Evolutionary conservation across 2,329 filamentous ascomycete species (phyloP), one percentile per base, ranked within the genome.

Genomic region (Verticillium nonalfalfae): DNA sequence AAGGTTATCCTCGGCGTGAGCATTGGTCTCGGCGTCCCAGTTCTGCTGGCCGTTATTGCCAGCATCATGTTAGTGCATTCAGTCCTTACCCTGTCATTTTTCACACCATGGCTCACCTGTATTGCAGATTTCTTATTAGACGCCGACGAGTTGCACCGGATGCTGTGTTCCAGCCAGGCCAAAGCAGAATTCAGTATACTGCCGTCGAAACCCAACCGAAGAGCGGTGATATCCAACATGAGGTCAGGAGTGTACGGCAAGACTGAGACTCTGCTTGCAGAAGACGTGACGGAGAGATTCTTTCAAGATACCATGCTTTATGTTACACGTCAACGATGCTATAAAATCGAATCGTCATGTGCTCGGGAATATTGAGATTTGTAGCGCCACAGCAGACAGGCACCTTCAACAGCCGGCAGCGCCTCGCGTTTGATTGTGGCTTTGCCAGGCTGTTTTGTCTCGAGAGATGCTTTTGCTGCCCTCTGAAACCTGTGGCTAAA

Each of bases 1-100:
- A 76, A 75, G 26, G 59, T 82, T 38, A 78, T 83, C 55, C 73
- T 84, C 33, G 81, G 82, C 3, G 67, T 83, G 1, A 76, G 74
- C 50, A 75, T 84, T 1, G 81, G 81, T 0, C 58, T 80, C 10
- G 79, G 78, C 1, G 68, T 79, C 0, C 75, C 78, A 0, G 65
- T 76, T 2, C 26, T 83, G 3, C 62, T 71, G 7, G 73, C 67
- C 4, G 61, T 71, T 3, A 60, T 74, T 40, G 71, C 63, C 58
- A 39, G 38, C 7, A 31, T 58, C 38, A 45, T 58, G 57, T 58
- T 14, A 34, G 57, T 58, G 39, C 35, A n/a, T 15, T 14, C 39
- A 15, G 4, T 26, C 6, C 18, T 3, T 18, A 13, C n/a, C 14
- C 3, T n/a, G 9, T 7, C 39, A 45, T n/a, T n/a, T 18, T 11